These are phyloP conservation scores for Saccharomyces pastorianus DNA, from an alignment of 1,139 yeast species.

Conservation along the genomic window DNA sequence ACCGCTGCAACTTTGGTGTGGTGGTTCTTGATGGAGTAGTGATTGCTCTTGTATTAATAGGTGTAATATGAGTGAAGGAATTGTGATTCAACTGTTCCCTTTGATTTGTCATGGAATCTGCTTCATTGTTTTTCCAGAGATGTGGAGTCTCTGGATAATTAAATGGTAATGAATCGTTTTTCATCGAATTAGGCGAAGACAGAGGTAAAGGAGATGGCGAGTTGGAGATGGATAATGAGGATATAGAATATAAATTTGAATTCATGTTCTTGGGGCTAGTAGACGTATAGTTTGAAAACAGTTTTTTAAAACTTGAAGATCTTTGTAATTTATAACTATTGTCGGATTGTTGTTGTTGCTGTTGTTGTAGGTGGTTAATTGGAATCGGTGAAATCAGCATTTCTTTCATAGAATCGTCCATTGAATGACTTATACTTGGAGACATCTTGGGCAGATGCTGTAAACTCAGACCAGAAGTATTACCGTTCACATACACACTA, in stretches of 20 bases:
- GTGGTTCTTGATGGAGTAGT: conserved; percentile 2
- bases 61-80: conserved; percentile 3
- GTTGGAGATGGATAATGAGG: conserved; percentile 3
- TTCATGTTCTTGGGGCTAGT: neutral
- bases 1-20: neutral
- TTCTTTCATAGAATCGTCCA: conserved; percentile 19
- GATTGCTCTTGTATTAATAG: conserved; percentile 5
- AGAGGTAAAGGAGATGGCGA: conserved; percentile 2
- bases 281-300: conserved; percentile 3
- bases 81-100: neutral
- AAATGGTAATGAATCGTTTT: neutral
- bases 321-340: conserved; percentile 8
- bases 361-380: conserved; percentile 6
- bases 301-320: conserved; percentile 19
- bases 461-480: conserved; percentile 18
- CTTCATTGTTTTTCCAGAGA: conserved; percentile 3
- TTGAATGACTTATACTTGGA: conserved; percentile 12
- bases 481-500: conserved; percentile 20
- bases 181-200: neutral
- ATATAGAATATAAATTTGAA: neutral
- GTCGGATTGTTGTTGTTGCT: conserved; percentile 14
- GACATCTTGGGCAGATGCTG: conserved; percentile 18
- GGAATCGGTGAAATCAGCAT: conserved; percentile 16
- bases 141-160: conserved; percentile 19
- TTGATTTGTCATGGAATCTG: neutral